Conservation (phyloP, 192 early-diverging fungal genomes). For the Phycomyces blakesleeanus region DNA sequence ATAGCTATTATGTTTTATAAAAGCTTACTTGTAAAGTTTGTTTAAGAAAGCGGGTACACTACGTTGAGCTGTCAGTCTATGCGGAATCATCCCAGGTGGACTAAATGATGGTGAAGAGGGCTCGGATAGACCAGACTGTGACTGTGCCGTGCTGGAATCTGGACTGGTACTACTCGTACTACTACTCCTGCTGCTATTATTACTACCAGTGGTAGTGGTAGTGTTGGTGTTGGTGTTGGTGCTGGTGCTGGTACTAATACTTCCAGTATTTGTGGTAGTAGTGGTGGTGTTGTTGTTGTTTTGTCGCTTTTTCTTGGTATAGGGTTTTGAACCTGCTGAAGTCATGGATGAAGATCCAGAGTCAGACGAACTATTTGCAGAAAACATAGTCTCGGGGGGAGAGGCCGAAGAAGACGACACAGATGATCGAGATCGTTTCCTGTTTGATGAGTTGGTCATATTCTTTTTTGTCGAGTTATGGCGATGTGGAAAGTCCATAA, state of each 20-base stretch:
- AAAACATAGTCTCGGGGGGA: slow-evolving; percentile 5
- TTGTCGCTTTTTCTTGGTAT: not conserved
- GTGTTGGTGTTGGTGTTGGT: too few relatives aligned
- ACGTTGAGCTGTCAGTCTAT: not conserved
- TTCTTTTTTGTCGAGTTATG: not conserved
- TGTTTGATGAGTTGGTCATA: slow-evolving; percentile 5
- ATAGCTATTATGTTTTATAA: too few relatives aligned
- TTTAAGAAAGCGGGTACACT: slow-evolving; percentile 87
- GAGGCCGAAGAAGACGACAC: slow-evolving; percentile 10
- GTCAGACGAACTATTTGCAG: slow-evolving; percentile 16
- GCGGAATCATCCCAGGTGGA: not conserved
- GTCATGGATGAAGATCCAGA: slow-evolving; percentile 19
- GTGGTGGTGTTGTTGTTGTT: too few relatives aligned
- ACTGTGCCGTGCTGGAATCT: not conserved
- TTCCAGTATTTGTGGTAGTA: too few relatives aligned
- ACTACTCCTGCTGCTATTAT: too few relatives aligned
- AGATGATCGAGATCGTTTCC: slow-evolving; percentile 17
- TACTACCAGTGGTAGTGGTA: too few relatives aligned
- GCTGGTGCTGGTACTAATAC: too few relatives aligned
- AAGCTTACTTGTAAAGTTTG: slow-evolving; percentile 87
- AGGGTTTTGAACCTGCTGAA: not conserved
- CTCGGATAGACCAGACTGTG: not conserved
- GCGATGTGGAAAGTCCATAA: not conserved
- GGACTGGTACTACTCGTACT: too few relatives aligned
- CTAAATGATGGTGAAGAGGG: not conserved